phyloP scores from a whole-genome alignment of 305 asterid genomes.

The Solanum hybrid region DNA sequence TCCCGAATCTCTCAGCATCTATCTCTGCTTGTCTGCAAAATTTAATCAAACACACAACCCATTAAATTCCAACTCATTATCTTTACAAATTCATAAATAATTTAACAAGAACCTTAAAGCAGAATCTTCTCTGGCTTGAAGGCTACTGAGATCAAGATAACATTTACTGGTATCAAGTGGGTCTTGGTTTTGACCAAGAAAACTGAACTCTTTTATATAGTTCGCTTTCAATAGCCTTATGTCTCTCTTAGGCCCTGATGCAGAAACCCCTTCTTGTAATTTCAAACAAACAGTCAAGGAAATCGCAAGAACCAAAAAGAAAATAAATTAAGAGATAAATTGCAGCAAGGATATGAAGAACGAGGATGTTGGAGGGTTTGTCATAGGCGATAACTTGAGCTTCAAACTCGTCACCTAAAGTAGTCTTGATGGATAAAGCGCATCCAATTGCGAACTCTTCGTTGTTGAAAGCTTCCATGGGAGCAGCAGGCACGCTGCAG shows the following conservation, averaged over 20 bases:
- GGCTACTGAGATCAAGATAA: slow-evolving; percentile 55
- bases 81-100: background rate
- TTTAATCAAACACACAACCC: background rate
- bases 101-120: slow-evolving; percentile 49
- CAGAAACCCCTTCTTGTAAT: slow-evolving; percentile 77
- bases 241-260: slow-evolving; percentile 61
- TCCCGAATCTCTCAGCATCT: slow-evolving; percentile 78
- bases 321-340: background rate
- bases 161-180: slow-evolving; percentile 80
- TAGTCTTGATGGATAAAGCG: slow-evolving; percentile 49
- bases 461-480: slow-evolving; percentile 48
- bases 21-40: slow-evolving; percentile 62
- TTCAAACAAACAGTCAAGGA: slow-evolving; percentile 39
- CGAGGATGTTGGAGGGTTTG: slow-evolving; percentile 44
- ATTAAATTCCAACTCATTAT: background rate
- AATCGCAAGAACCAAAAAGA: background rate
- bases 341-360: slow-evolving; percentile 34
- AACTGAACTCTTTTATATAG: slow-evolving; percentile 60
- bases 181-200: slow-evolving; percentile 70
- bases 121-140: slow-evolving; percentile 79
- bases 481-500: background rate
- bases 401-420: slow-evolving; percentile 44
- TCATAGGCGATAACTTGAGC: slow-evolving; percentile 39
- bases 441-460: slow-evolving; percentile 67
- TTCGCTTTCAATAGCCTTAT: slow-evolving; percentile 75